These are phyloP conservation scores for Melampsora allii-populina DNA, from an alignment of 1,284 basidiomycete species.

Conservation along the genomic window DNA sequence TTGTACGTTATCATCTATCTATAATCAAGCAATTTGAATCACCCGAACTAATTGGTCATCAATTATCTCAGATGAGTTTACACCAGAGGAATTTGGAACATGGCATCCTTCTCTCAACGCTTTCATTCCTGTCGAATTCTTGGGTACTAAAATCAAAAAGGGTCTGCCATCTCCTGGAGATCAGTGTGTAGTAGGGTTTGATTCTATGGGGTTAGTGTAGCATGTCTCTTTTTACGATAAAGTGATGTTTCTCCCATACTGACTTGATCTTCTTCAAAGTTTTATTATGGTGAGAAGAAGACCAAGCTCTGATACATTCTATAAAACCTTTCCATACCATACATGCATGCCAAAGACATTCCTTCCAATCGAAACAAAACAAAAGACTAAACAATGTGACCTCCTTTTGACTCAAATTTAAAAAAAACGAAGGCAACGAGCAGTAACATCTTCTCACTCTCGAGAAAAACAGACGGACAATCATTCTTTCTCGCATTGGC, in stretches of 20 bases:
- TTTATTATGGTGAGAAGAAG: neutral
- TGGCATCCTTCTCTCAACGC: slow-evolving; percentile 40
- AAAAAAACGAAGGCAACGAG: slow-evolving; percentile 19
- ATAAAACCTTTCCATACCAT: neutral
- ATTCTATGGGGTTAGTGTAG: slow-evolving; percentile 34
- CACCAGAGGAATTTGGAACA: slow-evolving; percentile 40
- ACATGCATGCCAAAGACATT: neutral
- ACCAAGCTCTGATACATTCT: neutral
- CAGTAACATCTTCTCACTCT: slow-evolving; percentile 34
- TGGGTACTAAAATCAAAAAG: slow-evolving; percentile 31
- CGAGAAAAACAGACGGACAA: slow-evolving; percentile 21
- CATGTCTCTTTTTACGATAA: neutral
- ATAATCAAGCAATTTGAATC: neutral
- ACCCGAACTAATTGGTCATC: neutral
- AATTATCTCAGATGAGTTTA: slow-evolving; percentile 37
- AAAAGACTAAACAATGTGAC: no score
- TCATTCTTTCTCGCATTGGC: slow-evolving; percentile 22
- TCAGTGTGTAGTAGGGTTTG: slow-evolving; percentile 42
- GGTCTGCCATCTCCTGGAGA: slow-evolving; percentile 22
- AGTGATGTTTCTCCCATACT: neutral
- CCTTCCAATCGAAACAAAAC: no score
- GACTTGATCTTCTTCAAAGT: neutral
- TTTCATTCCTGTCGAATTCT: slow-evolving; percentile 40
- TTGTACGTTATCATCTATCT: slow-evolving; percentile 22
- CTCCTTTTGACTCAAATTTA: no score